phyloP scores from a whole-genome alignment of 495 filamentous ascomycete species.

The Aspergillus diversus region DNA sequence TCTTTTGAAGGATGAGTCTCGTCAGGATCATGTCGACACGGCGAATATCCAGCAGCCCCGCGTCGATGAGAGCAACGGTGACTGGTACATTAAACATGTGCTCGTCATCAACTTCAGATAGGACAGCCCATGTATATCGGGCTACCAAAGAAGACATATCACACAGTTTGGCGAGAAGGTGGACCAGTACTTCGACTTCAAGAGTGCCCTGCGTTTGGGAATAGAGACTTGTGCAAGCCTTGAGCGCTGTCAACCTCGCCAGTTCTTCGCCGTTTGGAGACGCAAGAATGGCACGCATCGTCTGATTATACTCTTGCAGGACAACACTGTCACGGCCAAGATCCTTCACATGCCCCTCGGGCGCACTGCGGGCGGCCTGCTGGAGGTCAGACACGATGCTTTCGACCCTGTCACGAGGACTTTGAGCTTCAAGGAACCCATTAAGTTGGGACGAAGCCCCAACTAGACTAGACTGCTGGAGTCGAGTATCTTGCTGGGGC shows the following conservation, averaged over 20 bases:
- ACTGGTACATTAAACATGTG: slow-evolving; percentile 78
- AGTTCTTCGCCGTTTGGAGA: slow-evolving; percentile 65
- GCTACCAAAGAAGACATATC: slow-evolving; percentile 73
- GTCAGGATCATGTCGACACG: slow-evolving; percentile 78
- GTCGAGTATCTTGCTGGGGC: slow-evolving; percentile 60
- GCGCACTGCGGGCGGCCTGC: slow-evolving; percentile 61
- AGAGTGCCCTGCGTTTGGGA: slow-evolving; percentile 60
- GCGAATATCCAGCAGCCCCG: slow-evolving; percentile 73
- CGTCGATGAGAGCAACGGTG: slow-evolving; percentile 74
- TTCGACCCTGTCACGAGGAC: slow-evolving; percentile 64
- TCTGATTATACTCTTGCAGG: slow-evolving; percentile 65
- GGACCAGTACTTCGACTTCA: slow-evolving; percentile 80
- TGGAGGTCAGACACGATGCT: slow-evolving; percentile 72
- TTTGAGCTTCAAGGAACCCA: slow-evolving; percentile 66
- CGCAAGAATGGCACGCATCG: slow-evolving; percentile 51
- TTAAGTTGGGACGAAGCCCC: slow-evolving; percentile 62
- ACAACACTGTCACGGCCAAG: slow-evolving; percentile 65
- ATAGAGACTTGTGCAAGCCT: slow-evolving; percentile 73
- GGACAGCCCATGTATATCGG: slow-evolving; percentile 66
- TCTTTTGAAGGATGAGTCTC: slow-evolving; percentile 69
- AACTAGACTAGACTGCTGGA: slow-evolving; percentile 46
- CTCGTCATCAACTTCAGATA: slow-evolving; percentile 71
- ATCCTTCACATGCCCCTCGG: slow-evolving; percentile 72
- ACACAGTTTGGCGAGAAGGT: slow-evolving; percentile 79
- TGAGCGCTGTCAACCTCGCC: slow-evolving; percentile 66